Conservation (phyloP, 2,329 filamentous ascomycete species). For the Eurotiales sp. region DNA sequence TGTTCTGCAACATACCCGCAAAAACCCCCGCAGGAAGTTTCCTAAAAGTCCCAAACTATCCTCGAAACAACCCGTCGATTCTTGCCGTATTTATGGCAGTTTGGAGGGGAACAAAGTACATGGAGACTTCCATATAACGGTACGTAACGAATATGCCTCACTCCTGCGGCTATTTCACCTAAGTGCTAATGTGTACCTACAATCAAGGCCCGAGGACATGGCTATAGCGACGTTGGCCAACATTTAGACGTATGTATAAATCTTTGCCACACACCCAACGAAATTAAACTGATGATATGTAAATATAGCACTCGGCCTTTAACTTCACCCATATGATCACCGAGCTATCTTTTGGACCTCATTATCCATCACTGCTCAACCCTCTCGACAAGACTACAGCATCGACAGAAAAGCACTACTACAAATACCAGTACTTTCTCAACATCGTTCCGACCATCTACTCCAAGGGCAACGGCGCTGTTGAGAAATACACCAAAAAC, state of each 20-base stretch:
- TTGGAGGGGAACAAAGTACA: constrained; percentile 94
- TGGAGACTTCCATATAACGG: constrained; percentile 94
- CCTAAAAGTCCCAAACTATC: constrained; percentile 68
- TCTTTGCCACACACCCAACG: not conserved
- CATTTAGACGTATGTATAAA: constrained; percentile 72
- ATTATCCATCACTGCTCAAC: constrained; percentile 89
- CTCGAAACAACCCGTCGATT: constrained; percentile 57
- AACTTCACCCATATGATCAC: constrained; percentile 98
- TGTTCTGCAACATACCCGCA: constrained; percentile 70
- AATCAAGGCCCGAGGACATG: constrained; percentile 73
- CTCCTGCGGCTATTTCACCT: not conserved
- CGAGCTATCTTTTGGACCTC: constrained; percentile 94
- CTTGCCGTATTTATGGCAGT: constrained; percentile 85
- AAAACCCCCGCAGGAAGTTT: constrained; percentile 63
- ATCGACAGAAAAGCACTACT: constrained; percentile 70
- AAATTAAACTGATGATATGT: not conserved
- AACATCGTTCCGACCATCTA: constrained; percentile 94
- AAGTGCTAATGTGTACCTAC: constrained; percentile 32
- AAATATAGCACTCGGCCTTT: constrained; percentile 58
- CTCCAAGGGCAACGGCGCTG: constrained; percentile 52
- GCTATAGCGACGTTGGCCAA: constrained; percentile 75
- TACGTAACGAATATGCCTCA: not conserved
- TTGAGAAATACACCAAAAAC: constrained; percentile 41
- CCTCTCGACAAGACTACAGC: constrained; percentile 90
- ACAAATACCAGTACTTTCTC: constrained; percentile 97